Percentiles rank a stretch among this genome's conserved stretches.
Evolutionary conservation across 108 stramenopile genomes (phyloP).

Genomic region (Cyclotella baltica): DNA sequence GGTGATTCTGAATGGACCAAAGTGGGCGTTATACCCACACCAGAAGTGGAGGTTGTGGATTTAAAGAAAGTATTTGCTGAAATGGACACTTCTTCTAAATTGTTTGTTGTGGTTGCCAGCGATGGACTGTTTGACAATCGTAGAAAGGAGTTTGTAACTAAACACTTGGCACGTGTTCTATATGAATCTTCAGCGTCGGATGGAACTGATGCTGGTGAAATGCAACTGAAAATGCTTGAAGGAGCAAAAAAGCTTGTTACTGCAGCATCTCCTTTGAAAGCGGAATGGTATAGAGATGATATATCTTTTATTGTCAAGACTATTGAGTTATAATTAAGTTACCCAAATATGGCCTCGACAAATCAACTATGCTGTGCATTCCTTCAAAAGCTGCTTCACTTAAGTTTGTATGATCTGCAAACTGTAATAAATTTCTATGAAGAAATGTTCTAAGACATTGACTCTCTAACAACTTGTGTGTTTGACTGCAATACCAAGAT

Average conservation of each 20-base stretch:
- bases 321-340: constrained; percentile 27
- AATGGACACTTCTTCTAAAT: constrained; percentile 25
- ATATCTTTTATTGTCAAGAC: constrained; percentile 48
- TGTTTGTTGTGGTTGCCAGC: constrained; percentile 70
- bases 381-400: too few relatives aligned
- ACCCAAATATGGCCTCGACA: too few relatives aligned
- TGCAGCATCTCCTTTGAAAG: constrained; percentile 43
- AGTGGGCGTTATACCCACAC: constrained; percentile 77
- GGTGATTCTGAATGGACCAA: constrained; percentile 74
- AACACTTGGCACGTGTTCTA: constrained; percentile 60
- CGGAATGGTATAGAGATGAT: constrained; percentile 51
- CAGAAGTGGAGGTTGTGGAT: constrained; percentile 62
- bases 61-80: constrained; percentile 40
- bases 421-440: too few relatives aligned
- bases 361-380: too few relatives aligned
- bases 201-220: not conserved
- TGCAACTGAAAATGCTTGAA: constrained; percentile 21
- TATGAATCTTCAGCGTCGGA: constrained; percentile 33
- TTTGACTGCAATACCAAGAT: too few relatives aligned
- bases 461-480: too few relatives aligned
- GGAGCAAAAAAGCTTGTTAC: constrained; percentile 32
- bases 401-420: too few relatives aligned
- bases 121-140: constrained; percentile 79
- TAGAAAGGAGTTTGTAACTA: constrained; percentile 57
- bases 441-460: too few relatives aligned